These are phyloP conservation scores for Colletotrichum orbiculare DNA, from an alignment of 2,329 filamentous ascomycete genomes.

Conservation along the genomic window DNA sequence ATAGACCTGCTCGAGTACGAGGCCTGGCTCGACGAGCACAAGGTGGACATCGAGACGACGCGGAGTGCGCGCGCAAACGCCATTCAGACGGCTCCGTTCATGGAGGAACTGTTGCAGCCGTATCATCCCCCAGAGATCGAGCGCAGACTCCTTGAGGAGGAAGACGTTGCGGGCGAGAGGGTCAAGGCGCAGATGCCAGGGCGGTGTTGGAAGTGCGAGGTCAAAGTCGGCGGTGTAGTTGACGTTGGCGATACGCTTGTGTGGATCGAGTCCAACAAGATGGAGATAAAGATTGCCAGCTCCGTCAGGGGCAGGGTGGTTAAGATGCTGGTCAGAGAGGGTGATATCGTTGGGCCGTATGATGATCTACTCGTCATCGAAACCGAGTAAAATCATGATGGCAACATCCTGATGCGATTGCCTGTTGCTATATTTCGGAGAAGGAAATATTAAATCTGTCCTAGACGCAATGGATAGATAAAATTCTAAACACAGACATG, in stretches of 20 bases:
- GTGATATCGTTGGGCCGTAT: slow-evolving; percentile 44
- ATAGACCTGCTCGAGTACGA: slow-evolving; percentile 47
- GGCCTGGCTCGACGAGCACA: slow-evolving; percentile 44
- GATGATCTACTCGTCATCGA: slow-evolving; percentile 43
- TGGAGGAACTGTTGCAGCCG: slow-evolving; percentile 44
- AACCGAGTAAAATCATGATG: slow-evolving; percentile 6
- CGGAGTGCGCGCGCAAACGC: slow-evolving; percentile 39
- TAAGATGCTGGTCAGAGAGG: slow-evolving; percentile 41
- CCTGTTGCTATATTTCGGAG: no score
- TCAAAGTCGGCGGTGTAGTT: slow-evolving; percentile 41
- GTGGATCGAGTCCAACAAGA: slow-evolving; percentile 51
- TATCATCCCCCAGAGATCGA: slow-evolving; percentile 38
- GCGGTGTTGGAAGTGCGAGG: slow-evolving; percentile 47
- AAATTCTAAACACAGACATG: no score
- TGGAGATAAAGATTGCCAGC: slow-evolving; percentile 50
- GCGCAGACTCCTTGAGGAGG: slow-evolving; percentile 6
- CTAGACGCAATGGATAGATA: no score
- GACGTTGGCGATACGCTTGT: slow-evolving; percentile 45
- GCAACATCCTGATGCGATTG: neutral
- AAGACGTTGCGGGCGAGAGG: slow-evolving; percentile 38
- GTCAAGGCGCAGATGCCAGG: slow-evolving; percentile 48
- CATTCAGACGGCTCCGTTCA: slow-evolving; percentile 43
- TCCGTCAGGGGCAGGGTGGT: slow-evolving; percentile 42
- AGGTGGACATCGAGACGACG: slow-evolving; percentile 40
- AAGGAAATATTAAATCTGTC: no score